Evolutionary conservation across 2,329 filamentous ascomycete genomes (phyloP).

Genomic region (Drechslerella coelobrocha): DNA sequence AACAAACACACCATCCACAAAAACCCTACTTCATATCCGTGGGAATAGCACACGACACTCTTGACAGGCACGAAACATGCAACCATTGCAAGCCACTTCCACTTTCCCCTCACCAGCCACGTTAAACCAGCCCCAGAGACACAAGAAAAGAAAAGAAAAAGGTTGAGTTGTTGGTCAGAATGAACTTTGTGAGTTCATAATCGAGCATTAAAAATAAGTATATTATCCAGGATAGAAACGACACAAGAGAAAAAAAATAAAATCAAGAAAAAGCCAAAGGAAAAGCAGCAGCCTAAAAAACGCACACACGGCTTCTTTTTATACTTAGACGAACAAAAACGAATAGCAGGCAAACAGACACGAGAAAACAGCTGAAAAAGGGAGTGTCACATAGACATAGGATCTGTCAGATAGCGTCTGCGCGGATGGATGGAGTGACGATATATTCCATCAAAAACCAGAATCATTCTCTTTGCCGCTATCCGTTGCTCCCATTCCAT

Average conservation of each 20-base stretch:
- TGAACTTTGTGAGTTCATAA: not conserved
- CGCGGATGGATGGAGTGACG: constrained; percentile 1
- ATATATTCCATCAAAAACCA: constrained; percentile 21
- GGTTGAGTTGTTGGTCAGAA: not conserved
- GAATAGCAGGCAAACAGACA: constrained; percentile 21
- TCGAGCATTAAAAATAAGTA: constrained; percentile 50
- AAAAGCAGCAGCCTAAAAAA: constrained; percentile 10
- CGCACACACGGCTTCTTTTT: constrained; percentile 4
- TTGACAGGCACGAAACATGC: too few relatives aligned
- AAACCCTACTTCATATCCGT: too few relatives aligned
- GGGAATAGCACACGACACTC: too few relatives aligned
- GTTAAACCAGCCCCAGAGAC: not conserved
- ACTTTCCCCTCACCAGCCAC: too few relatives aligned
- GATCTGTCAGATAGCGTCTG: constrained; percentile 23
- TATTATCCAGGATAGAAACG: constrained; percentile 49
- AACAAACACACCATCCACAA: too few relatives aligned
- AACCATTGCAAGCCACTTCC: too few relatives aligned
- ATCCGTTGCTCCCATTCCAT: constrained; percentile 13
- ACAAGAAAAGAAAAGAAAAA: not conserved
- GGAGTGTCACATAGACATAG: constrained; percentile 28
- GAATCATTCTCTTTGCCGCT: not conserved
- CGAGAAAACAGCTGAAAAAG: constrained; percentile 9
- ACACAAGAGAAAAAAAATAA: constrained; percentile 40
- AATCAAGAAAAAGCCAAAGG: constrained; percentile 11
- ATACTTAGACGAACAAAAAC: constrained; percentile 21